Conservation (phyloP, 1,284 basidiomycete genomes). For the Coniophora puteana region DNA sequence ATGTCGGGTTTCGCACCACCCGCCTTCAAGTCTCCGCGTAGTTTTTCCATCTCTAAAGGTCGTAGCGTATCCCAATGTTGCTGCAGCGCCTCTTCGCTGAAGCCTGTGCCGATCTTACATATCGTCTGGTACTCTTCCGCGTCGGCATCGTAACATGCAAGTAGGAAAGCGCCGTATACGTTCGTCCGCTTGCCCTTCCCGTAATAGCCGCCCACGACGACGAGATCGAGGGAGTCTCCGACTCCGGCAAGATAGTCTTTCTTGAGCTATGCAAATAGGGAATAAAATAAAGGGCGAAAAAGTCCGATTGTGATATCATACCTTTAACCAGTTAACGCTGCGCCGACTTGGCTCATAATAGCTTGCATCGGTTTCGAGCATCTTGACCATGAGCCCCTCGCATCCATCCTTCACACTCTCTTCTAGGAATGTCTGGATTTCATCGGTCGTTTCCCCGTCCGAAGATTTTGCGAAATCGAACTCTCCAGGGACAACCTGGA, state of each 20-base stretch:
- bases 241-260: conserved; percentile 97
- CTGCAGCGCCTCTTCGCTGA: conserved; percentile 88
- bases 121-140: conserved; percentile 92
- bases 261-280: conserved; percentile 64
- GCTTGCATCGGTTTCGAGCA: conserved; percentile 88
- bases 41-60: conserved; percentile 67
- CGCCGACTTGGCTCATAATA: conserved; percentile 94
- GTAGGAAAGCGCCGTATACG: conserved; percentile 93
- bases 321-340: conserved; percentile 98
- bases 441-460: conserved; percentile 87
- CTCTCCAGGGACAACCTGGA: conserved; percentile 82
- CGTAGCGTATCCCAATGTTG: conserved; percentile 83
- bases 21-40: conserved; percentile 76
- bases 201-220: conserved; percentile 95
- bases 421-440: conserved; percentile 94
- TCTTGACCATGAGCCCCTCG: conserved; percentile 99
- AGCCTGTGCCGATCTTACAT: conserved; percentile 99
- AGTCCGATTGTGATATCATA: conserved; percentile 28
- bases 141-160: conserved; percentile 92
- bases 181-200: conserved; percentile 98
- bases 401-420: conserved; percentile 97
- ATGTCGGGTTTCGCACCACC: conserved; percentile 92
- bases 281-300: conserved; percentile 5
- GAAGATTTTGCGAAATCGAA: conserved; percentile 92
- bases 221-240: conserved; percentile 95